Base-by-base conservation (phyloP, 257 asterid species). In the Solanum gracilifrons region DNA sequence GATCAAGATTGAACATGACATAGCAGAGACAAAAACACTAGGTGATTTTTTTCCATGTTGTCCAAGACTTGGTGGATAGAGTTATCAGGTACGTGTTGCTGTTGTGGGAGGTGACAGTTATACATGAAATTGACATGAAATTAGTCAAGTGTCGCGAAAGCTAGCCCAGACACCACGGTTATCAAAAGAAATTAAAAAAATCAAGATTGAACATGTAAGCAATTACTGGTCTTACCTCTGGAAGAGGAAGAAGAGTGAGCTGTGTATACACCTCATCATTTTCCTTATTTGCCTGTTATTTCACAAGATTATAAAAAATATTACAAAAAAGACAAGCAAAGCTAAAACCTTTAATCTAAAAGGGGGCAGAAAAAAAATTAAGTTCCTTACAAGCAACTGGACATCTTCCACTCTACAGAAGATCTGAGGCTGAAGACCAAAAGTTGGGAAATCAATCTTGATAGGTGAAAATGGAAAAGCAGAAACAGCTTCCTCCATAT, bases 191-290 rank as follows among this genome's bases (percentile, higher is more conserved):
- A 8, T 8, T 60, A 3, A 23, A 60, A 60, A 71, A 3, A 48
- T 46, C 13, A 72, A 72, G 72, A 25, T 55, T 79, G 41, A 48
- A 80, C 68, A 80, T 29, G 27, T 43, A 80, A 46, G 11, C 43
- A 82, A 51, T 5, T 9, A 20, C 85, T 46, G 6, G 66, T 48
- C 85, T 36, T 93, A 97, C 99, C 97, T 96, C 98, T 64, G 95
- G 89, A 23, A 94, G 87, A 89, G 99, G 99, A 62, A 94, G 96
- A 46, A 97, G 93, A 85, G 92, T 93, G 74, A 97, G 94, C 94
- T 93, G 98, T 66, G 98, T 96, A 87, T 93, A 96, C 80, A 97
- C 99, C 94, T 97, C 99, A 90, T 97, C 99, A 90, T 95, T 97
- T 91, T 97, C 99, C 94, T 94, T 95, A 89, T 96, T 97, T 29